Evolutionary conservation across 441 rosid genomes (phyloP).

Genomic region (Aleurites moluccanus): DNA sequence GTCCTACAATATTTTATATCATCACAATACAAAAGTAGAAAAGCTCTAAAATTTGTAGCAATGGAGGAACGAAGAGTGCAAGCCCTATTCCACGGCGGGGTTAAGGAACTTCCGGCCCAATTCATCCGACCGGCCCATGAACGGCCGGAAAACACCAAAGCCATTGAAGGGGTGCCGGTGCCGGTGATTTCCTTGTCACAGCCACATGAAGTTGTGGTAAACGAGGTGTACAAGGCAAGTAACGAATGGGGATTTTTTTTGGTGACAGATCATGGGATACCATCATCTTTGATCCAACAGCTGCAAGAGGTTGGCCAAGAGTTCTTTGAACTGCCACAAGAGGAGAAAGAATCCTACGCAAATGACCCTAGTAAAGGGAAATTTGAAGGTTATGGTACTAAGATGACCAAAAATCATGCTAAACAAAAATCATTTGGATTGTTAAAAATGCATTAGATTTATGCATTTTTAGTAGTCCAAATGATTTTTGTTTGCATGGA

Average conservation of each 20-base stretch:
- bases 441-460: too few species aligned
- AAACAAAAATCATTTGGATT: constrained; percentile 44
- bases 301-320: too few species aligned
- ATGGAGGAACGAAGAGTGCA: constrained; percentile 46
- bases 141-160: constrained; percentile 41
- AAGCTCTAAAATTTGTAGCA: not conserved
- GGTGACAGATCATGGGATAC: constrained; percentile 37
- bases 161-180: constrained; percentile 34
- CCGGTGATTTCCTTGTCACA: constrained; percentile 40
- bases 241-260: constrained; percentile 44
- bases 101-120: constrained; percentile 33
- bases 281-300: constrained; percentile 27
- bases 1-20: too few species aligned
- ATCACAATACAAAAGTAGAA: not conserved
- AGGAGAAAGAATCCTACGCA: constrained; percentile 44
- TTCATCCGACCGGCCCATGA: too few species aligned
- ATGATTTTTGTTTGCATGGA: too few species aligned
- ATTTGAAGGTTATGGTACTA: constrained; percentile 55
- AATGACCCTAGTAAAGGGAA: constrained; percentile 38
- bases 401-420: constrained; percentile 44
- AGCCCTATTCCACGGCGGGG: constrained; percentile 22
- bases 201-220: constrained; percentile 25
- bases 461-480: too few species aligned
- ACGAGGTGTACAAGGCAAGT: constrained; percentile 30
- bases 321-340: too few species aligned